These are phyloP conservation scores for Marchantia paleacea DNA, from an alignment of 225 moss, liverwort and hornwort genomes.

Conservation along the genomic window DNA sequence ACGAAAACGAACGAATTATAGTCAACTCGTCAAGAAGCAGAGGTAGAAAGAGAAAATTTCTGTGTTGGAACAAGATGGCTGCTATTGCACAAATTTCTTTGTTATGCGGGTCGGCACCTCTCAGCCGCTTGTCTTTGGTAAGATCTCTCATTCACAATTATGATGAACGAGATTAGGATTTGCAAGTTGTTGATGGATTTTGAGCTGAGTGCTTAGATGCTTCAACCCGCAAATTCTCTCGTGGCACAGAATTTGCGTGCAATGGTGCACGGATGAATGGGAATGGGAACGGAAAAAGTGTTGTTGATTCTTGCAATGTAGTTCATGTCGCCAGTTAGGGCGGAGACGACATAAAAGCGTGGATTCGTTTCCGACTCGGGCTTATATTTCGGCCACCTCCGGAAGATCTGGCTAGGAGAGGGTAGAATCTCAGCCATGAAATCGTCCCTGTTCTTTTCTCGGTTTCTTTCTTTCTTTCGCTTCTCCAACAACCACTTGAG, in stretches of 20 bases:
- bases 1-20: background rate
- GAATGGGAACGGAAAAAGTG: background rate
- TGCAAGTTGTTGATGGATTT: too few relatives aligned
- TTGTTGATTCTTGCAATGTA: background rate
- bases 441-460: background rate
- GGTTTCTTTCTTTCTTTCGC: background rate
- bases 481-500: slow-evolving; percentile 1
- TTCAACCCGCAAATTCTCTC: background rate
- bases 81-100: background rate
- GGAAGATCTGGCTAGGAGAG: background rate
- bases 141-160: background rate
- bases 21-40: background rate
- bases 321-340: slow-evolving; percentile 6
- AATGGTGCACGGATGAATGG: background rate
- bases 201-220: background rate
- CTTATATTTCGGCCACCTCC: slow-evolving; percentile 8
- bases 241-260: background rate
- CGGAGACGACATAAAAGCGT: background rate
- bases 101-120: background rate
- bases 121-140: slow-evolving; percentile 5
- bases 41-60: background rate
- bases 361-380: background rate
- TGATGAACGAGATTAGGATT: too few relatives aligned
- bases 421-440: slow-evolving; percentile 10
- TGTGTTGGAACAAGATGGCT: slow-evolving; percentile 8